Evolutionary conservation across 495 filamentous ascomycete species (phyloP), one percentile per base, ranked within the genome.

Genomic region (Neurospora hispaniola): DNA sequence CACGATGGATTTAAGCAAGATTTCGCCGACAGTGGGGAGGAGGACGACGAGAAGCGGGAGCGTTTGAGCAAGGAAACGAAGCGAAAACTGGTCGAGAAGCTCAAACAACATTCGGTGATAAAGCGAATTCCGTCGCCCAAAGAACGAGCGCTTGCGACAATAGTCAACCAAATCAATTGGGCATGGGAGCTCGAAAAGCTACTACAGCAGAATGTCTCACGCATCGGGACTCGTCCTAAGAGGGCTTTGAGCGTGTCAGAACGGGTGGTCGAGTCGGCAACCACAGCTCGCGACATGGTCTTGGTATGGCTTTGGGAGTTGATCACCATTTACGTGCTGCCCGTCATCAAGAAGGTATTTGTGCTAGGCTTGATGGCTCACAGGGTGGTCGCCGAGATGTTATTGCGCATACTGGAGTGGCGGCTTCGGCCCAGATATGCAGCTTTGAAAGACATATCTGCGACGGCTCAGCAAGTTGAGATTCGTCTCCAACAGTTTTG

Each of bases 401-500:
- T 98, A 14, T 81, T 99, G 23, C 87, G 87, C 38, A 78, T 98
- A 42, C 84, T 98, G 59, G 96, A 98, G 79, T 98, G 94, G 93
- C 89, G 96, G 70, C 87, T 91, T 46, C 87, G 89, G 44, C 92
- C 93, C 5, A 89, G 91, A 73, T 90, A 91, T 69, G 91, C 93
- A 42, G 96, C 96, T 18, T 81, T 98, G 72, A 98, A 98, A 77
- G 96, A 99, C 80, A 89, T 98, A 16, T 97, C 94, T 43, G 96
- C 96, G 14, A 98, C 95, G 2, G 96, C 96, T n/a, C 96, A 98
- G 79, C 96, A 99, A 80, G 90, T 98, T 42, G 96, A 99, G 82
- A 98, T 99, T 76, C 92, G 96, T 5, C 87, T 99, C 20, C 94
- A 98, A 79, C 96, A 99, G 78, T 98, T 98, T 80, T 98, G 96